These are phyloP conservation scores for Ogataea ganodermae DNA, from an alignment of 805 yeast genomes.

Conservation along the genomic window DNA sequence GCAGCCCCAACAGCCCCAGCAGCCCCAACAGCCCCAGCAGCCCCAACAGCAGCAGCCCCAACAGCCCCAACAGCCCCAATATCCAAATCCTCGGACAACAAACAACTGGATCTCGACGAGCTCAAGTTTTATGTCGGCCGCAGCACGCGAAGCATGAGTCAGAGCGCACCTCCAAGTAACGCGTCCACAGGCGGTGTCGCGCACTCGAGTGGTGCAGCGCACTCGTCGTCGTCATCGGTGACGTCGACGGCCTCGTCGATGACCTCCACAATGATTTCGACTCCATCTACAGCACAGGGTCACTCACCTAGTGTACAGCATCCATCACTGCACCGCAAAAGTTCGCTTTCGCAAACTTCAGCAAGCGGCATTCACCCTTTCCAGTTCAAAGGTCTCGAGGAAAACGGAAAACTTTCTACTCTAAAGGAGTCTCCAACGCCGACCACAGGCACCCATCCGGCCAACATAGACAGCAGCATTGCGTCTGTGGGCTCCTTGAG, in stretches of 20 bases:
- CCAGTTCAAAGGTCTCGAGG: constrained; percentile 8
- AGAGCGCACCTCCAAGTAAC: constrained; percentile 11
- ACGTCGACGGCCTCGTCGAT: constrained; percentile 6
- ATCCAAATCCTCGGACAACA: constrained; percentile 12
- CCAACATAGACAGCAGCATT: background rate
- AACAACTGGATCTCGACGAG: constrained; percentile 25
- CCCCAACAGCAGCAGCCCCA: background rate
- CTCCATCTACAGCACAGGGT: background rate
- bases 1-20: constrained; percentile 1
- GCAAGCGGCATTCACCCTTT: constrained; percentile 6
- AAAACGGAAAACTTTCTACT: constrained; percentile 17
- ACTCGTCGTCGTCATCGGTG: constrained; percentile 13
- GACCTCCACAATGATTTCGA: background rate
- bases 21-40: background rate
- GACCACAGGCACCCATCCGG: background rate
- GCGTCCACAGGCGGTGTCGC: constrained; percentile 7
- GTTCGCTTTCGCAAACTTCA: constrained; percentile 18
- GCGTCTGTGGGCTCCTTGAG: constrained; percentile 7
- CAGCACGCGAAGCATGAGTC: constrained; percentile 19
- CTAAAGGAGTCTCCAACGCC: constrained; percentile 18
- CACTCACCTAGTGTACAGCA: constrained; percentile 1
- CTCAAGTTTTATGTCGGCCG: constrained; percentile 24
- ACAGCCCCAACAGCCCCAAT: constrained; percentile 2
- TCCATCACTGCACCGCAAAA: constrained; percentile 20
- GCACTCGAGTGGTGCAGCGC: constrained; percentile 9